These are phyloP conservation scores for Sanghuangporus sanghuang DNA, from an alignment of 1,284 basidiomycete genomes.

Conservation along the genomic window DNA sequence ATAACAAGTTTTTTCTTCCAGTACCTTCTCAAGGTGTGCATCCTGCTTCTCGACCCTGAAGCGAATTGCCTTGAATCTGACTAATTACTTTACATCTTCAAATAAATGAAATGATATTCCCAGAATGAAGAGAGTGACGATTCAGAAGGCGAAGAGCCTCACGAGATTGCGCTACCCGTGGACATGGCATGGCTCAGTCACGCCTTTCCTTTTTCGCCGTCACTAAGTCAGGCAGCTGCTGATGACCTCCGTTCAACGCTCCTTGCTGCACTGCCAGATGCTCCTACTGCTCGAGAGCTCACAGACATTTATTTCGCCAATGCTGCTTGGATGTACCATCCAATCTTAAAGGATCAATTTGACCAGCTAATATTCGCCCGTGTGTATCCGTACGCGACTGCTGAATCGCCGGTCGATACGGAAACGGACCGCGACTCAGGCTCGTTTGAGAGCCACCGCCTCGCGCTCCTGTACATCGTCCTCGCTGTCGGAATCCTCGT, in stretches of 20 bases:
- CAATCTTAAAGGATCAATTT: slow-evolving; percentile 52
- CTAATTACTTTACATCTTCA: slow-evolving; percentile 5
- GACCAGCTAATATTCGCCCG: slow-evolving; percentile 44
- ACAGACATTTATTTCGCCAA: slow-evolving; percentile 54
- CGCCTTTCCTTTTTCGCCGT: slow-evolving; percentile 52
- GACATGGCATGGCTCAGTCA: slow-evolving; percentile 55
- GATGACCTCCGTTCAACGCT: slow-evolving; percentile 40
- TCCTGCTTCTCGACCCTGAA: slow-evolving; percentile 4
- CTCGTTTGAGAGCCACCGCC: slow-evolving; percentile 40
- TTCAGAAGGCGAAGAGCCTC: slow-evolving; percentile 23
- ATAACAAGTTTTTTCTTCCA: slow-evolving; percentile 20
- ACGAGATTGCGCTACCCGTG: slow-evolving; percentile 33
- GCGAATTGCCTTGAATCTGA: not conserved
- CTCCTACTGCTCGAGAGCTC: slow-evolving; percentile 37
- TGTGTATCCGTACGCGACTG: slow-evolving; percentile 38
- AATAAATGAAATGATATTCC: slow-evolving; percentile 34
- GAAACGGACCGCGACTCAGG: slow-evolving; percentile 31
- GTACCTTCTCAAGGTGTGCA: slow-evolving; percentile 34
- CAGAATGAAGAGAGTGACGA: slow-evolving; percentile 35
- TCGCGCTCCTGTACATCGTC: slow-evolving; percentile 36
- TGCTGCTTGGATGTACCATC: slow-evolving; percentile 67
- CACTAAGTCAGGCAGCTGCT: slow-evolving; percentile 34
- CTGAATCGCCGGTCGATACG: slow-evolving; percentile 21
- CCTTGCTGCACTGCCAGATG: slow-evolving; percentile 41
- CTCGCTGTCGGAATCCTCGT: slow-evolving; percentile 44